Evolutionary conservation across 176 grass and related monocot genomes (phyloP), one percentile per base, ranked within the genome.

Genomic region (barley (Hordeum vulgare)): DNA sequence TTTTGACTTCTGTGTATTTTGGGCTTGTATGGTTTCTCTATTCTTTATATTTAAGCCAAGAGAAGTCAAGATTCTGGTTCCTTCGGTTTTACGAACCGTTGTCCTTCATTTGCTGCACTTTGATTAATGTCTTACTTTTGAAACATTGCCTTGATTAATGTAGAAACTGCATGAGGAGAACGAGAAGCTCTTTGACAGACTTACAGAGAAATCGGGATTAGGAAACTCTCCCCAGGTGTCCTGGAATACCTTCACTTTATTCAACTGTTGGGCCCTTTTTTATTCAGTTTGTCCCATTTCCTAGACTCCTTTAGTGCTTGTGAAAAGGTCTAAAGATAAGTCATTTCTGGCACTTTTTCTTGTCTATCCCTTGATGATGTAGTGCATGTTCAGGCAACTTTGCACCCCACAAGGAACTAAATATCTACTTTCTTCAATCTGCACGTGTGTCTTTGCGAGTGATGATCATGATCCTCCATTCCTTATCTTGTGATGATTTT

Each of bases 111-210:
- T 82, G 26, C 49, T 79, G 58, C 77, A 45, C 14, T 51, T 78
- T 71, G 60, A 80, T 89, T 65, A 74, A 78, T 89, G 75, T 80
- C 41, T 69, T 44, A 42, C 7, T 23, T 71, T 26, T 3, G 35
- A 6, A 69, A 23, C 66, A 69, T 68, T 76, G 44, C 18, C 49
- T 74, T 81, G 15, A 82, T 76, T 59, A 68, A 83, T 91, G 81
- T 78, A 98, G 96, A 98, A 98, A 95, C 87, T 98, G 79, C 93
- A 98, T 21, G 88, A 94, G 82, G 96, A 98, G 86, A 98, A 98
- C 23, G 96, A 98, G 87, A 98, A 95, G 81, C 89, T 98, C 45
- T 95, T 94, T 81, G 89, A 92, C 24, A 89, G 87, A 74, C 96
- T 98, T 28, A 94, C 89, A 80, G 96, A 95, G 69, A 98, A 95